These are phyloP conservation scores for Neopestalotiopsis clavispora DNA, from an alignment of 2,329 filamentous ascomycete genomes.

Conservation along the genomic window DNA sequence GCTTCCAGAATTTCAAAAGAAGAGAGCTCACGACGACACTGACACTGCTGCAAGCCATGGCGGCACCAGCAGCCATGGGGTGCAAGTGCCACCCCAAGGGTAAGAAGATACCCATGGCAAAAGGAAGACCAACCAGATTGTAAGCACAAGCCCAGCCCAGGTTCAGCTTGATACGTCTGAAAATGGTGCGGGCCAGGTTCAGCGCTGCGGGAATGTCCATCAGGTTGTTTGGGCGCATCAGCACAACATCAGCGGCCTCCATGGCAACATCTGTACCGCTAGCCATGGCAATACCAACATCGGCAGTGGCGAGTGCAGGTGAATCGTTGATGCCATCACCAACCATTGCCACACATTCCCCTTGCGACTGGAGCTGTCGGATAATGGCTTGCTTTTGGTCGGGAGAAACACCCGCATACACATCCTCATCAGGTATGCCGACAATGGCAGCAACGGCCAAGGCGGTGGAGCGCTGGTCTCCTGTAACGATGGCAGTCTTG, in stretches of 20 bases:
- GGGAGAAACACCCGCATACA: conserved; percentile 87
- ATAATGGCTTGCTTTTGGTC: conserved; percentile 91
- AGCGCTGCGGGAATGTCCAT: conserved; percentile 92
- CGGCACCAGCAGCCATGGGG: conserved; percentile 91
- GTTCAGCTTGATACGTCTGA: conserved; percentile 92
- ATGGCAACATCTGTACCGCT: conserved; percentile 96
- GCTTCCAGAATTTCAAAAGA: conserved; percentile 83
- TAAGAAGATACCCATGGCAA: conserved; percentile 93
- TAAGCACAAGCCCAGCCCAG: conserved; percentile 92
- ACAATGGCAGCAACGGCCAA: conserved; percentile 82
- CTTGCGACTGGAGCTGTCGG: conserved; percentile 72
- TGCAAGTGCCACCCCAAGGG: conserved; percentile 88
- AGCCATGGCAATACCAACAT: conserved; percentile 90
- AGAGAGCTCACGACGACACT: conserved; percentile 86
- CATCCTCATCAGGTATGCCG: conserved; percentile 76
- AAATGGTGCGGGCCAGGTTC: conserved; percentile 82
- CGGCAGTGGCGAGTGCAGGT: conserved; percentile 88
- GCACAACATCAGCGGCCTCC: conserved; percentile 93
- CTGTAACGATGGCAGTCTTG: conserved; percentile 89
- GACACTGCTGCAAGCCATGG: conserved; percentile 91
- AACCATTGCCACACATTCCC: conserved; percentile 91
- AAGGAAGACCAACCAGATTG: conserved; percentile 88
- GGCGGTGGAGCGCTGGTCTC: conserved; percentile 86
- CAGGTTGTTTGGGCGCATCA: conserved; percentile 91
- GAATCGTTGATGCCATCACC: conserved; percentile 99